Evolutionary conservation across 2,329 filamentous ascomycete species (phyloP).

Genomic region (Colletotrichum melonis): DNA sequence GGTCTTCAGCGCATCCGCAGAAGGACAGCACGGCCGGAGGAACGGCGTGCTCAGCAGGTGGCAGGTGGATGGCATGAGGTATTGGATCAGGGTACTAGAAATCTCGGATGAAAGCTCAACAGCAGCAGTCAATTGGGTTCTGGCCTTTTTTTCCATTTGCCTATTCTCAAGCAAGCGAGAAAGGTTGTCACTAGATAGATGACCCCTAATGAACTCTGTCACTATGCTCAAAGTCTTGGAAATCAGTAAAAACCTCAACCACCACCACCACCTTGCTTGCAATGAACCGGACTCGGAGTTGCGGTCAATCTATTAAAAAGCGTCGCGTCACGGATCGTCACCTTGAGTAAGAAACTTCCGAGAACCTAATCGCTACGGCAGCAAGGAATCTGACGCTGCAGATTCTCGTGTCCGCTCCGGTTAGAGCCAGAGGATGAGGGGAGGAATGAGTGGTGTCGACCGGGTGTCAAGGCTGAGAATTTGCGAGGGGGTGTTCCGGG

Average conservation of each 20-base stretch:
- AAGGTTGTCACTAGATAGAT: constrained; percentile 29
- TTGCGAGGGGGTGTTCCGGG: neutral
- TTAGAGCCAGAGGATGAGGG: neutral
- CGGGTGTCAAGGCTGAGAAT: constrained; percentile 8
- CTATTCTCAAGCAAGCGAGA: constrained; percentile 14
- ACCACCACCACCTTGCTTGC: neutral
- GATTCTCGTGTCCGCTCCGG: neutral
- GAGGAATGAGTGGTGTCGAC: constrained; percentile 7
- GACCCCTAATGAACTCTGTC: constrained; percentile 21
- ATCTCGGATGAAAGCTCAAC: constrained; percentile 11
- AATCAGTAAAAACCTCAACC: neutral
- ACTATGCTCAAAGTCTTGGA: neutral
- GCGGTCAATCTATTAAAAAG: neutral
- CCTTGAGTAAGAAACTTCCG: neutral
- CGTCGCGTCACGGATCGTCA: neutral
- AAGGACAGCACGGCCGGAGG: constrained; percentile 9
- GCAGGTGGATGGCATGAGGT: constrained; percentile 5
- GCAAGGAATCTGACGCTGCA: neutral
- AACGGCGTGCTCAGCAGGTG: constrained; percentile 9
- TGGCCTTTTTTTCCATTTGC: neutral
- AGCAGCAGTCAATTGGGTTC: neutral
- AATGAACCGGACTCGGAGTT: neutral
- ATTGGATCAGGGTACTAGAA: constrained; percentile 16
- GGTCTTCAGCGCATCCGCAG: constrained; percentile 10
- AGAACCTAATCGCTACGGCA: neutral